A percentile compares a stretch with the other conserved stretches of the same genome.
phyloP scores from a whole-genome alignment of 768 basidiomycete genomes.

The Royoungia palumana region DNA sequence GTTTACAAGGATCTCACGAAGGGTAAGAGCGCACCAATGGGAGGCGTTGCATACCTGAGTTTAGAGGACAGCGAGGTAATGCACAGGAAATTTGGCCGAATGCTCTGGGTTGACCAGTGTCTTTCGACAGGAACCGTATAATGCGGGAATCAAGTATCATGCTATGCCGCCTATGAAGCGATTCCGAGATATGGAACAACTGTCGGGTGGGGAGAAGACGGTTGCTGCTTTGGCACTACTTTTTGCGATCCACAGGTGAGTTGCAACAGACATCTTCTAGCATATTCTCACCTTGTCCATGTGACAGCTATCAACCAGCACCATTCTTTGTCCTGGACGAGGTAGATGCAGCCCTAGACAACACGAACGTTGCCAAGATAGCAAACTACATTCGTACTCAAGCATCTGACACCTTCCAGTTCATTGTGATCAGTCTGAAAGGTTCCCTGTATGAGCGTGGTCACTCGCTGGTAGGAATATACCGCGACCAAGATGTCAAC shows the following conservation, averaged over 20 bases:
- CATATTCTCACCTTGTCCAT: background rate
- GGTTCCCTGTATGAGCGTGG: slow-evolving; percentile 89
- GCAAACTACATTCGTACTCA: slow-evolving; percentile 90
- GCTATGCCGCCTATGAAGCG: slow-evolving; percentile 99
- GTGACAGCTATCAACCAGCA: slow-evolving; percentile 82
- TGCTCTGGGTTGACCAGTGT: slow-evolving; percentile 1
- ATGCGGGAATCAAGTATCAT: slow-evolving; percentile 93
- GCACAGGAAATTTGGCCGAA: slow-evolving; percentile 21
- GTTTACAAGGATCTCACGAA: slow-evolving; percentile 99
- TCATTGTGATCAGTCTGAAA: slow-evolving; percentile 96
- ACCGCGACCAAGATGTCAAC: slow-evolving; percentile 91
- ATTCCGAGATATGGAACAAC: slow-evolving; percentile 98
- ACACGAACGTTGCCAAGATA: slow-evolving; percentile 96
- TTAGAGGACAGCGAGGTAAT: slow-evolving; percentile 92
- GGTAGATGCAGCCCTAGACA: slow-evolving; percentile 95
- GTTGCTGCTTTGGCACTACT: slow-evolving; percentile 95
- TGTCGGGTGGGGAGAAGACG: slow-evolving; percentile 98
- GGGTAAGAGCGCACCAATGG: slow-evolving; percentile 89
- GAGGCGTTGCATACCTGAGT: slow-evolving; percentile 94
- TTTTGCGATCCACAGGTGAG: slow-evolving; percentile 92
- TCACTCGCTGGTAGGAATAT: slow-evolving; percentile 88
- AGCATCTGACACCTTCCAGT: slow-evolving; percentile 85
- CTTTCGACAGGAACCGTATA: slow-evolving; percentile 67
- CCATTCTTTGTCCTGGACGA: slow-evolving; percentile 99
- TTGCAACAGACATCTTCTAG: background rate